Percentiles rank a stretch among this genome's conserved stretches.
These are phyloP conservation scores for Kodamaea arcana DNA, from an alignment of 1,139 yeast species.

Conservation along the genomic window DNA sequence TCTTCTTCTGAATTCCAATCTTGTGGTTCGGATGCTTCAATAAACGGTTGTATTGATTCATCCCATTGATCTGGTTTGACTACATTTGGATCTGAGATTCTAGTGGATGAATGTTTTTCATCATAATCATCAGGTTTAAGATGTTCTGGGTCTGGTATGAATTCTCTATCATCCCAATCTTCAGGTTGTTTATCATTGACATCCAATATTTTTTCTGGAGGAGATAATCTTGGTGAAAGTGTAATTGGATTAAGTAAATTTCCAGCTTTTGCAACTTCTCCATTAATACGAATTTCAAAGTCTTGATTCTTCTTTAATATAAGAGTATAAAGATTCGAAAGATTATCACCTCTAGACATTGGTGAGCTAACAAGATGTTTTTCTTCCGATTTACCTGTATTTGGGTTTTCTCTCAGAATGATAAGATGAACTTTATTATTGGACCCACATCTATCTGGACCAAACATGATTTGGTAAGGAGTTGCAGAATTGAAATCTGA, in stretches of 20 bases:
- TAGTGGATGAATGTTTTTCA: conserved; percentile 50
- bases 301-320: conserved; percentile 60
- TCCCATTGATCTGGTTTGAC: conserved; percentile 76
- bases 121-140: conserved; percentile 81
- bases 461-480: conserved; percentile 86
- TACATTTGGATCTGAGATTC: conserved; percentile 64
- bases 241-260: conserved; percentile 48
- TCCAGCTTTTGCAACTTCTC: conserved; percentile 68
- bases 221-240: conserved; percentile 61
- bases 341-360: conserved; percentile 53
- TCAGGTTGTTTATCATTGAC: conserved; percentile 61
- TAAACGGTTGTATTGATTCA: conserved; percentile 53
- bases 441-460: conserved; percentile 88
- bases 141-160: conserved; percentile 63
- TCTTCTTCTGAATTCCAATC: conserved; percentile 88
- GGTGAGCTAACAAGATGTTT: conserved; percentile 69
- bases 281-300: conserved; percentile 79
- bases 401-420: conserved; percentile 53
- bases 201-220: conserved; percentile 62
- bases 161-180: conserved; percentile 70
- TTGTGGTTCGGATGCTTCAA: conserved; percentile 62
- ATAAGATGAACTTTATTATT: conserved; percentile 78
- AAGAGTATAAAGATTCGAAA: conserved; percentile 71
- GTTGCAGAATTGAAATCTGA: conserved; percentile 53
- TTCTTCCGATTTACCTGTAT: conserved; percentile 57